Conservation (phyloP, 2,329 filamentous ascomycete species). For the Fusarium subtropicale region DNA sequence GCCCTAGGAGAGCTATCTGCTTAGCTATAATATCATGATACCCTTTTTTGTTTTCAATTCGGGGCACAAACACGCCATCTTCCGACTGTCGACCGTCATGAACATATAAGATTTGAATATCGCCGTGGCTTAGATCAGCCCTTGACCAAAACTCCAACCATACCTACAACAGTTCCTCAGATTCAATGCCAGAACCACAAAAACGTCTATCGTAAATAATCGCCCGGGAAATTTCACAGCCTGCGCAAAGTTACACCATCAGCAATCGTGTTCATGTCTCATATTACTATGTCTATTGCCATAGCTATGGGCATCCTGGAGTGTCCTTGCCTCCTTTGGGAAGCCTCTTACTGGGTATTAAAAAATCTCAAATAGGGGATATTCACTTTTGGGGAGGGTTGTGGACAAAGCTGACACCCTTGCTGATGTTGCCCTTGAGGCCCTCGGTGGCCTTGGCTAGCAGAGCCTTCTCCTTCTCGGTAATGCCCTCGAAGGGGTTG, state of each 20-base stretch:
- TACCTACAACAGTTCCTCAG: slow-evolving; percentile 39
- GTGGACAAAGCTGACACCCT: slow-evolving; percentile 91
- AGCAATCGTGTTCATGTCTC: slow-evolving; percentile 52
- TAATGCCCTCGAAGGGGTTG: slow-evolving; percentile 81
- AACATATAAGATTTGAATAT: slow-evolving; percentile 40
- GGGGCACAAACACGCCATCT: slow-evolving; percentile 32
- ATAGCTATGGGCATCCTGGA: slow-evolving; percentile 50
- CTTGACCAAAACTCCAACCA: slow-evolving; percentile 41
- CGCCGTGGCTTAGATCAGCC: slow-evolving; percentile 26
- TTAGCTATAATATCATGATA: slow-evolving; percentile 43
- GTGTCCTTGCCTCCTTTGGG: slow-evolving; percentile 46
- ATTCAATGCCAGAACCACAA: slow-evolving; percentile 24
- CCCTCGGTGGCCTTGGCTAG: slow-evolving; percentile 80
- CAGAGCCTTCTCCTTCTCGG: slow-evolving; percentile 89
- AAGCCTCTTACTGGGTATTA: slow-evolving; percentile 46
- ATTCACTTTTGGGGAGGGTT: slow-evolving; percentile 89
- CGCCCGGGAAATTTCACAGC: slow-evolving; percentile 51
- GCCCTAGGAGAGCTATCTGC: slow-evolving; percentile 51
- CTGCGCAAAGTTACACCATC: slow-evolving; percentile 52
- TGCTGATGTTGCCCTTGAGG: slow-evolving; percentile 91
- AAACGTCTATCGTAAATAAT: slow-evolving; percentile 36
- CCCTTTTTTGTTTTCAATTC: slow-evolving; percentile 30
- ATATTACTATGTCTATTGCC: slow-evolving; percentile 53
- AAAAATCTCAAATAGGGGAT: slow-evolving; percentile 46
- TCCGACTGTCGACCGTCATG: slow-evolving; percentile 29